Base-by-base conservation (phyloP, 2,329 filamentous ascomycete species). In the Botryosphaeria dothidea region DNA sequence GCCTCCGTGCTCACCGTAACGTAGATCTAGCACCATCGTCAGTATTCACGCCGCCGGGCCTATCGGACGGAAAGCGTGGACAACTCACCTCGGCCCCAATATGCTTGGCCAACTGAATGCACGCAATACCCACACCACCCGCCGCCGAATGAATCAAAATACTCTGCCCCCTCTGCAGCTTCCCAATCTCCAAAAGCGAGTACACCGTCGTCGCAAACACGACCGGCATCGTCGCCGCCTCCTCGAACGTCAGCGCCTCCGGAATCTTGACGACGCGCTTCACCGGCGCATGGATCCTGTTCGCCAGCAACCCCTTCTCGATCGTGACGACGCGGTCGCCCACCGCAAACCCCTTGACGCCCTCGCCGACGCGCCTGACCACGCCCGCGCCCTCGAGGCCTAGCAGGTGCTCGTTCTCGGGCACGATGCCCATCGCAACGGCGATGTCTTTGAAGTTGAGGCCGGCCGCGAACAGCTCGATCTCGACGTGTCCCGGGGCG, bases 131-230 rank as follows among this genome's bases (percentile, higher is more conserved):
- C 23, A 75, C 67, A 36, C 69, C 72, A 8, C 74, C 74, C 15
- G 71, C 68, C 4, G 69, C 74, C n/a, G 71, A 69, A 57, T 75
- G 73, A 19, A 76, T 74, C 9, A 76, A 67, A n/a, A 76, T 66
- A 9, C 41, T 36, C 65, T 66, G 48, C 15, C 54, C 49, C n/a
- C 21, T 29, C 19, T 15, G 23, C 17, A 56, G 63, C 11, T 68
- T 65, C 1, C 56, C 71, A 6, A 69, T 27, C 31, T 69, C 34
- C 25, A 67, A 49, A 3, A 73, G 21, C 4, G 43, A 54, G 56
- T 69, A 66, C 19, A 74, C 63, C 1, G 67, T 66, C 7, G 70
- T 71, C 19, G 56, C 41, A 27, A 67, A 72, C 3, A 67, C 67
- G 1, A 62, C 9, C 3, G 66, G 52, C 17, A 74, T 65, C 5